These are phyloP conservation scores for Pseudisothecium myosuroides DNA, from an alignment of 225 moss, liverwort and hornwort genomes.

Conservation along the genomic window DNA sequence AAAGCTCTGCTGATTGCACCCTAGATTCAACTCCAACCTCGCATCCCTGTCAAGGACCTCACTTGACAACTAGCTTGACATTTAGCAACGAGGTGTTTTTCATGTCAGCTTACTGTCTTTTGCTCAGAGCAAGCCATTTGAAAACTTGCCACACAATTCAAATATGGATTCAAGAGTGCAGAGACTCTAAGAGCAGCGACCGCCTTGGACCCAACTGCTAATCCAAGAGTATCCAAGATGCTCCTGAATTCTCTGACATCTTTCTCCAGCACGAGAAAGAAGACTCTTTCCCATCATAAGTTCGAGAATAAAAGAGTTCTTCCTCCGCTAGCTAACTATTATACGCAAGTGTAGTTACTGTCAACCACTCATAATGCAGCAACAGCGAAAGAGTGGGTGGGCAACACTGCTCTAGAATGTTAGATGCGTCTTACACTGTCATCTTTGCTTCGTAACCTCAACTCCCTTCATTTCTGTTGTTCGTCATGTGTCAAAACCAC, in stretches of 20 bases:
- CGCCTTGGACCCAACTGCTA: background rate
- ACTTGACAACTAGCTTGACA: background rate
- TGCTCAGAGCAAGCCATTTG: background rate
- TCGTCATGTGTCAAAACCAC: background rate
- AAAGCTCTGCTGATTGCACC: background rate
- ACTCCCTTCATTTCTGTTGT: background rate
- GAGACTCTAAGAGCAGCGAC: background rate
- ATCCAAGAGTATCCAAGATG: background rate
- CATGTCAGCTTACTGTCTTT: background rate
- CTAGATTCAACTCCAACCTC: background rate
- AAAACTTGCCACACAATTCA: background rate
- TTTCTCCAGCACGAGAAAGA: background rate
- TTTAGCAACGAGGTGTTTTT: background rate
- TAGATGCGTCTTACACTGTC: background rate
- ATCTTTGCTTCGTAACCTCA: background rate
- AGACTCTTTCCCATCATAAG: background rate
- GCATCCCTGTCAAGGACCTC: background rate
- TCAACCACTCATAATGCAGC: background rate
- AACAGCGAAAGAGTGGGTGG: background rate
- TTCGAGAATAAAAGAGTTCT: background rate
- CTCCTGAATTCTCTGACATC: background rate
- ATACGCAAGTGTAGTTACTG: background rate
- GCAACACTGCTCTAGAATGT: background rate
- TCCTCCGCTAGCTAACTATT: background rate
- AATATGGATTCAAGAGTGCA: background rate